phyloP scores from a whole-genome alignment of 768 basidiomycete genomes.

The Auricularia heimuer region DNA sequence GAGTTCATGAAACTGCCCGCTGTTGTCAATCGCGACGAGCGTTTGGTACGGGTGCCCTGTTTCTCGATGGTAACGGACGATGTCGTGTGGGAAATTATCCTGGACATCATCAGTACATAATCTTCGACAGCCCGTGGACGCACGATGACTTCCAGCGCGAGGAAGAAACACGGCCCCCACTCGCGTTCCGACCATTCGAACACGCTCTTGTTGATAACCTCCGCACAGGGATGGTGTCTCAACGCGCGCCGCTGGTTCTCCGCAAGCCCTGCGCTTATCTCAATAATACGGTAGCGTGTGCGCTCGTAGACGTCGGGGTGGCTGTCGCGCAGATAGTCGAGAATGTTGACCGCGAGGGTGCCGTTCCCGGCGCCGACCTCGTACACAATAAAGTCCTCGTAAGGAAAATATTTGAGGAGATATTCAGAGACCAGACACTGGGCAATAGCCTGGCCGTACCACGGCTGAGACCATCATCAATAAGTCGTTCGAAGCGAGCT shows the following conservation, averaged over 20 bases:
- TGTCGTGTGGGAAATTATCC: constrained; percentile 97
- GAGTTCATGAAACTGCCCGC: constrained; percentile 74
- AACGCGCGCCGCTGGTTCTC: constrained; percentile 60
- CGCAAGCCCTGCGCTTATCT: constrained; percentile 78
- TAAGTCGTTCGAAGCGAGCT: neutral
- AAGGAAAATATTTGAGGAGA: constrained; percentile 89
- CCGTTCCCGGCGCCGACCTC: constrained; percentile 98
- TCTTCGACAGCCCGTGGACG: constrained; percentile 22
- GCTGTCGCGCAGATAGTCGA: constrained; percentile 68
- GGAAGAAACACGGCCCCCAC: constrained; percentile 78
- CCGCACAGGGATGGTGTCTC: constrained; percentile 57
- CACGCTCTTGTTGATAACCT: constrained; percentile 65
- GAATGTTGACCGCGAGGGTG: constrained; percentile 81
- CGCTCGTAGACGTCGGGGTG: constrained; percentile 85
- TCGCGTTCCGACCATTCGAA: constrained; percentile 76
- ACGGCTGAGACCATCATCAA: constrained; percentile 48
- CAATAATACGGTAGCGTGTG: constrained; percentile 88
- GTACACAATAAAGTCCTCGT: constrained; percentile 91
- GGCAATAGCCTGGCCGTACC: constrained; percentile 86
- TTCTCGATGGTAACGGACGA: constrained; percentile 78
- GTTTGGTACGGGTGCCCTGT: constrained; percentile 80
- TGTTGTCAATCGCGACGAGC: constrained; percentile 62
- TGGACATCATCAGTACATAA: constrained; percentile 17
- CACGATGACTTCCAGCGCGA: constrained; percentile 93
- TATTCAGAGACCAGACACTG: constrained; percentile 86